A percentile compares a stretch with the other conserved stretches of the same genome.
phyloP scores from a whole-genome alignment of 345 rosid genomes.

The Tarenaya hassleriana region DNA sequence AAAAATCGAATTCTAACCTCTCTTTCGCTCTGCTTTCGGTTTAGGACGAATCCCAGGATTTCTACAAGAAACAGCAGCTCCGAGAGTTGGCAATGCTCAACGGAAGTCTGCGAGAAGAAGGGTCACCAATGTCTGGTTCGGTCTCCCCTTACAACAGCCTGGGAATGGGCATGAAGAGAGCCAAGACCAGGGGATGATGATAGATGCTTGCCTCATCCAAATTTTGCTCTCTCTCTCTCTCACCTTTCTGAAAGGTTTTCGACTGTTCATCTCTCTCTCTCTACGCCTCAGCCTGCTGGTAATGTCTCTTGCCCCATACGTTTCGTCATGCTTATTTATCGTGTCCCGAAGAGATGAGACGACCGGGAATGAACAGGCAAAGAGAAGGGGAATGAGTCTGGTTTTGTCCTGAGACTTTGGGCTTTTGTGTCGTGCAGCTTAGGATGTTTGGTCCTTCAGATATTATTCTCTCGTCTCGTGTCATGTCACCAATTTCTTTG shows the following conservation, averaged over 20 bases:
- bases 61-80: constrained; percentile 93
- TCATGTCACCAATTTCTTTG: too few species aligned
- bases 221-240: constrained; percentile 14
- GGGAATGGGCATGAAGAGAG: constrained; percentile 98
- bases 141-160: constrained; percentile 88
- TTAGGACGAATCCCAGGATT: constrained; percentile 91
- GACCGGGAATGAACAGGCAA: constrained; percentile 10
- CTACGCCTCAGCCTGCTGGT: constrained; percentile 23
- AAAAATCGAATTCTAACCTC: too few species aligned
- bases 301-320: constrained; percentile 22
- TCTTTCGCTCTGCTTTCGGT: background rate
- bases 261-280: constrained; percentile 8
- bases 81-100: constrained; percentile 94
- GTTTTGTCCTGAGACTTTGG: too few species aligned
- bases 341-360: constrained; percentile 21
- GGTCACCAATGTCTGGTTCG: constrained; percentile 91
- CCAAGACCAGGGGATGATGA: constrained; percentile 86
- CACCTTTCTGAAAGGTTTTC: constrained; percentile 30
- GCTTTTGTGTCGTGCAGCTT: too few species aligned
- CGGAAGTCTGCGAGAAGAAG: constrained; percentile 84
- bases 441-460: constrained; percentile 5
- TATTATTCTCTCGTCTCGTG: too few species aligned
- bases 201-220: background rate
- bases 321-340: constrained; percentile 20
- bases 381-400: constrained; percentile 17